A percentile compares a stretch with the other conserved stretches of the same genome.
Evolutionary conservation across 331 rosid genomes (phyloP).

Genomic region (Quercus lobata): DNA sequence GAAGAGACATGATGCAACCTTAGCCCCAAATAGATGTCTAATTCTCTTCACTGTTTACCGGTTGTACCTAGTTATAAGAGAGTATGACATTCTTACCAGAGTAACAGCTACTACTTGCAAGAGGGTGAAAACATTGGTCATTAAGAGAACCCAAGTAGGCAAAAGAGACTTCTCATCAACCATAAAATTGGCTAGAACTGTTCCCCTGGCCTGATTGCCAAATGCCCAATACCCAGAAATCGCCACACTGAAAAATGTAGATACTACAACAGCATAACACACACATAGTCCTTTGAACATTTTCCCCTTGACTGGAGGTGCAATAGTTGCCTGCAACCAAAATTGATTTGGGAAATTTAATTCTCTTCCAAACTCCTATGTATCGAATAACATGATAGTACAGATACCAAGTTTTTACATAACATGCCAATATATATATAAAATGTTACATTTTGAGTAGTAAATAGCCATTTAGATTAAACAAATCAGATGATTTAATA

Average conservation of each 20-base stretch:
- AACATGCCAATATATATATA: no score
- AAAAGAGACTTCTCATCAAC: constrained; percentile 26
- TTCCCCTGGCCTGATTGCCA: constrained; percentile 51
- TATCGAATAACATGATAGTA: no score
- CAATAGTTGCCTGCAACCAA: constrained; percentile 67
- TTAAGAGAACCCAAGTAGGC: constrained; percentile 64
- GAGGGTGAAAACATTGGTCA: constrained; percentile 56
- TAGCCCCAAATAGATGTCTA: no score
- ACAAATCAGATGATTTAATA: no score
- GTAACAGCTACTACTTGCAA: constrained; percentile 60
- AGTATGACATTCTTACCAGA: constrained; percentile 38
- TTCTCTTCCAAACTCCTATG: background rate
- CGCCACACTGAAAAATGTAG: constrained; percentile 53
- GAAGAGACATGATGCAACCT: no score
- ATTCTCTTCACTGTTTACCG: no score
- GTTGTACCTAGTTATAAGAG: background rate
- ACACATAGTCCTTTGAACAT: constrained; percentile 82
- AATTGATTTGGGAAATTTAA: background rate
- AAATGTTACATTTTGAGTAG: no score
- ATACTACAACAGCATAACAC: constrained; percentile 56
- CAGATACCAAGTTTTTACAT: no score
- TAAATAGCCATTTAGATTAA: no score
- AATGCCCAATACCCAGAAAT: constrained; percentile 90
- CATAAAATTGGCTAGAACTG: constrained; percentile 59
- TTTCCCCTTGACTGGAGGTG: constrained; percentile 78